Evolutionary conservation across 1,284 basidiomycete genomes (phyloP).

Genomic region (Moesziomyces antarcticus): DNA sequence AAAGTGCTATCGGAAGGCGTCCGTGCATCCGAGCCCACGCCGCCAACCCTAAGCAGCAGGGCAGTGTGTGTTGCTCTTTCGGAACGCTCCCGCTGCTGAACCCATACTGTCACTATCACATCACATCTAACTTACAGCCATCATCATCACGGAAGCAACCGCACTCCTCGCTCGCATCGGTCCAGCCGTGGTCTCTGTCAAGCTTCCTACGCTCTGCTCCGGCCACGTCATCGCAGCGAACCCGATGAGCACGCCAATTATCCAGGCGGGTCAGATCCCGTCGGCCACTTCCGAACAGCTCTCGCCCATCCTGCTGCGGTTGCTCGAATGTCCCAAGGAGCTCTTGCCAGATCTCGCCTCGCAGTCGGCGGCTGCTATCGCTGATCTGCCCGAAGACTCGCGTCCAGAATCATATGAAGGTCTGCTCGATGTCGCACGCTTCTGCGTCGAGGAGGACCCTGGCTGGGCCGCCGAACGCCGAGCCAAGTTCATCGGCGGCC

Average conservation of each 20-base stretch:
- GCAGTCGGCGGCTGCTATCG: constrained; percentile 56
- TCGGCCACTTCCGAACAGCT: constrained; percentile 46
- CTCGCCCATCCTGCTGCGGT: constrained; percentile 45
- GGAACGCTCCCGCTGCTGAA: neutral
- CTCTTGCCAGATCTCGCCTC: constrained; percentile 39
- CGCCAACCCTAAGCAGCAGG: neutral
- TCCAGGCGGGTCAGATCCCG: constrained; percentile 47
- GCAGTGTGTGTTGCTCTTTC: neutral
- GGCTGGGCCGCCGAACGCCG: constrained; percentile 52
- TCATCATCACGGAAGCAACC: neutral
- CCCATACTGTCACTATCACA: neutral
- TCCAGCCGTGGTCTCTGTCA: too few relatives aligned
- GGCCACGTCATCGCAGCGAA: neutral
- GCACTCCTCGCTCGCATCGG: too few relatives aligned
- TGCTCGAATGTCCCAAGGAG: constrained; percentile 46
- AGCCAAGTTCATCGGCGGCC: constrained; percentile 52
- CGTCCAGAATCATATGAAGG: constrained; percentile 64
- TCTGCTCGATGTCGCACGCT: constrained; percentile 64
- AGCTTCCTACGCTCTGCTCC: neutral
- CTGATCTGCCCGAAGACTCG: constrained; percentile 58
- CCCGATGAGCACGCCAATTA: constrained; percentile 21
- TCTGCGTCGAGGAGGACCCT: constrained; percentile 66
- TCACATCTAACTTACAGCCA: neutral
- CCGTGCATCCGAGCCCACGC: constrained; percentile 20
- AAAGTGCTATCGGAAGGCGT: neutral